Evolutionary conservation across 139 green algal genomes (phyloP).

Genomic region (Medakamo hakoo): DNA sequence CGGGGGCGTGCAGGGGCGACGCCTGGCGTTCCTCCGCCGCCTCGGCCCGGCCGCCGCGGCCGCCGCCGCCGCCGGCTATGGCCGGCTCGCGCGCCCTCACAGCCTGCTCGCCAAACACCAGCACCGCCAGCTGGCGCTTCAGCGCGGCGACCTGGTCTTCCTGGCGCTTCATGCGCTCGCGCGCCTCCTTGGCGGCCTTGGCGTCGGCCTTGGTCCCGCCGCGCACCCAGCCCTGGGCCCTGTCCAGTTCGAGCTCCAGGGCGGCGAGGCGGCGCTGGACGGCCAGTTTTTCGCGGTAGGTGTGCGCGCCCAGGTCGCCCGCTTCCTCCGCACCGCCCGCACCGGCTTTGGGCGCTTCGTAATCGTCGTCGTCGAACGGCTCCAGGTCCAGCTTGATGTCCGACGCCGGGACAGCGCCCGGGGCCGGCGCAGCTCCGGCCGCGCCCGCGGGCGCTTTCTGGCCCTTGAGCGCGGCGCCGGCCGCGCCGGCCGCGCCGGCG

Average conservation of each 20-base stretch:
- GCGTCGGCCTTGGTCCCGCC: slow-evolving; percentile 3
- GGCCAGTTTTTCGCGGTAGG: neutral
- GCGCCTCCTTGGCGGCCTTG: neutral
- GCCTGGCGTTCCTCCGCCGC: no score
- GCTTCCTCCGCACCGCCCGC: neutral
- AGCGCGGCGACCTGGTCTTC: neutral
- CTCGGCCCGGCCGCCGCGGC: no score
- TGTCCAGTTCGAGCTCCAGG: slow-evolving; percentile 7
- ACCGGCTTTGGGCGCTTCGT: neutral
- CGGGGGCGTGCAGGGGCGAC: no score
- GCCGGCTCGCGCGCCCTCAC: no score
- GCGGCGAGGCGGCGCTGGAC: neutral
- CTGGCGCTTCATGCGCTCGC: neutral
- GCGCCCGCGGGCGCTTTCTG: neutral
- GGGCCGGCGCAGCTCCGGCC: neutral
- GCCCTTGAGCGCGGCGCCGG: neutral
- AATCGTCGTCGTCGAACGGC: slow-evolving; percentile 6
- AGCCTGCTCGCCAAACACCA: no score
- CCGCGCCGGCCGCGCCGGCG: neutral
- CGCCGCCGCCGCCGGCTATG: no score
- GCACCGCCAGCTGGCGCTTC: neutral
- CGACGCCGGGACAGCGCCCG: neutral
- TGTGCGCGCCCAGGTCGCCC: neutral
- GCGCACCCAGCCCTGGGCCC: slow-evolving; percentile 6
- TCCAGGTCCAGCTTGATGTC: slow-evolving; percentile 2